Evolutionary conservation across 2,329 filamentous ascomycete species (phyloP).

Genomic region (Macrophomina pseudophaseolina): DNA sequence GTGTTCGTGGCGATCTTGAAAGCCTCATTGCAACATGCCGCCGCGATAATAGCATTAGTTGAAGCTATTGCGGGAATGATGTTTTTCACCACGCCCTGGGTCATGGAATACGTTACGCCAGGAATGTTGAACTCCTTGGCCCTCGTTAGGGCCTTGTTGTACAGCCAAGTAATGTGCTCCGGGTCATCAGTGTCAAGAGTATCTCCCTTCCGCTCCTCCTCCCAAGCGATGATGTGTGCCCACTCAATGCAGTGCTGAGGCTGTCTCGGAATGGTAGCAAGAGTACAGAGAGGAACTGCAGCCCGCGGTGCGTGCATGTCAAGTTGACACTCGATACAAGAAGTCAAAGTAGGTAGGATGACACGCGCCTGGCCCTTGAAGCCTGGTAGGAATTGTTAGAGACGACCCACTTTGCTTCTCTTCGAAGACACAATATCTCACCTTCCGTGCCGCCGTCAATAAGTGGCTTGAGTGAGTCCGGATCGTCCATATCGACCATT

Average conservation of each 20-base stretch:
- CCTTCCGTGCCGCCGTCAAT: constrained; percentile 97
- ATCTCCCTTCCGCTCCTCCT: constrained; percentile 71
- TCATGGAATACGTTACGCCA: constrained; percentile 93
- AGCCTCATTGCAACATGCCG: constrained; percentile 94
- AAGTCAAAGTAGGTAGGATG: constrained; percentile 88
- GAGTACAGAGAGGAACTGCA: constrained; percentile 94
- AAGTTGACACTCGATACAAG: constrained; percentile 96
- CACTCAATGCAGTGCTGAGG: constrained; percentile 98
- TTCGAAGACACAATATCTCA: constrained; percentile 36
- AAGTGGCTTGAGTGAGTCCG: constrained; percentile 87
- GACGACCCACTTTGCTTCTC: background rate
- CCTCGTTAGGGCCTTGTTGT: constrained; percentile 78
- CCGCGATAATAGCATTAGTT: constrained; percentile 95
- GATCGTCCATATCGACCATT: constrained; percentile 83
- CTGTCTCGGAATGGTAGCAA: constrained; percentile 94
- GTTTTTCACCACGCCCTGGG: constrained; percentile 98
- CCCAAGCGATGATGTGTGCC: constrained; percentile 98
- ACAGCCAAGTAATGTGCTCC: constrained; percentile 97
- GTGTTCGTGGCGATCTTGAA: constrained; percentile 88
- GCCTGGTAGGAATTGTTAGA: constrained; percentile 52
- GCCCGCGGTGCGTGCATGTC: constrained; percentile 98
- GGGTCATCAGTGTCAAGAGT: constrained; percentile 93
- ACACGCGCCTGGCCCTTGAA: constrained; percentile 98
- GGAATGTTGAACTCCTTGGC: constrained; percentile 87
- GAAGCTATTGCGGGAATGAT: constrained; percentile 98